Evolutionary conservation across 164 flowering plant genomes (phyloP), one percentile per base, ranked within the genome.

Genomic region (Chimonanthus praecox): DNA sequence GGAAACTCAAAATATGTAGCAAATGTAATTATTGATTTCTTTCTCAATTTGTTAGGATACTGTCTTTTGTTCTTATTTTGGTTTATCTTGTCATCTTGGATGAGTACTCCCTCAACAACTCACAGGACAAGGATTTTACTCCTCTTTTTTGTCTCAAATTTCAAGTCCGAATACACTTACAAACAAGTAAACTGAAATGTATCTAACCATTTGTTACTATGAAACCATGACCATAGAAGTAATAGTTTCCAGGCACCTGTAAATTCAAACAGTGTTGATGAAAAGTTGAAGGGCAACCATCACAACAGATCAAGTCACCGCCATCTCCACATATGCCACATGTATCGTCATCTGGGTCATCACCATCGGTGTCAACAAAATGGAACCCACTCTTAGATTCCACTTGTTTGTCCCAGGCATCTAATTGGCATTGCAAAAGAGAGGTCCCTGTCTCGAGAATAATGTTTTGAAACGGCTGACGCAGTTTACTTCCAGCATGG

Each of bases 311-410:
- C 83, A 94, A 82, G 78, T 92, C 90, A 64, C 99, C 99, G 58
- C 99, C 99, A 88, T 96, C 99, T 68, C 94, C 98, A 81, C 99
- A 96, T 13, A 89, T 78, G 69, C 92, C 94, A 86, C 99, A 96
- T 48, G 99, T 92, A 79, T 96, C 99, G 82, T 96, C 99, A 86
- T 96, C 86, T 20, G 97, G 97, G 79, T 94, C 99, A 81, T 88
- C 92, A 60, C 91, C 92, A 79, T 86, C 87, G 62, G 74, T 75
- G 64, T 87, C 84, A 54, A 96, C 77, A 58, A 73, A 65, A 68
- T 85, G 83, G 78, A 90, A 89, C 58, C 88, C 90, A 64, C 73
- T 64, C 54, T 79, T 80, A 74, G 87, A 81, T 49, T 87, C 84
- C 69, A 84, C 86, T 79, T 86, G 95, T 65, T 72, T 83, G 73